Percentiles rank a stretch among this genome's conserved stretches.
These are phyloP conservation scores for Nakazawaea laoshanensis DNA, from an alignment of 805 yeast genomes.

Conservation along the genomic window DNA sequence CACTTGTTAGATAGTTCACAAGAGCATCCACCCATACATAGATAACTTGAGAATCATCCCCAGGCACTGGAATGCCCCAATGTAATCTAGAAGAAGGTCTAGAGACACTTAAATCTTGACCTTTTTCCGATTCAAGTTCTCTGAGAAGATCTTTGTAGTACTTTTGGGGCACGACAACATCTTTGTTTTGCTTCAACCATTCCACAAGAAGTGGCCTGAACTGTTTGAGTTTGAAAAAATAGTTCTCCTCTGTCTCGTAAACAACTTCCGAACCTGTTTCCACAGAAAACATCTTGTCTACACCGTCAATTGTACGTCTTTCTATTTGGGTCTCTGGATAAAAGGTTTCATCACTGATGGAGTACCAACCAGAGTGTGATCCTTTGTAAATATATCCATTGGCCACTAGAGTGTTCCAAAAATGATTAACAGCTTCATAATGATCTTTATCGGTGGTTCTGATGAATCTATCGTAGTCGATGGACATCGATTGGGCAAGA, in stretches of 20 bases:
- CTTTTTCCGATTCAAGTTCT: slow-evolving; percentile 40
- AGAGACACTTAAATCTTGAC: slow-evolving; percentile 77
- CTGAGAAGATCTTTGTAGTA: slow-evolving; percentile 45
- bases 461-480: slow-evolving; percentile 68
- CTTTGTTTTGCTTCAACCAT: slow-evolving; percentile 37
- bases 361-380: slow-evolving; percentile 89
- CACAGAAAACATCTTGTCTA: slow-evolving; percentile 31
- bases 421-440: slow-evolving; percentile 44
- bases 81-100: slow-evolving; percentile 68
- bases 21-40: slow-evolving; percentile 98
- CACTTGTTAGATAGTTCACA: slow-evolving; percentile 70
- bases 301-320: slow-evolving; percentile 22
- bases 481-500: slow-evolving; percentile 50
- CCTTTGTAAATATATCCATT: slow-evolving; percentile 75
- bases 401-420: slow-evolving; percentile 59
- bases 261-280: slow-evolving; percentile 75
- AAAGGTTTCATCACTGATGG: slow-evolving; percentile 89
- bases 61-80: slow-evolving; percentile 92
- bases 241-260: slow-evolving; percentile 74
- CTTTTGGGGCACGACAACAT: slow-evolving; percentile 58
- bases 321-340: slow-evolving; percentile 76
- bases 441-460: slow-evolving; percentile 90
- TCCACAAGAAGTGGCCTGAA: slow-evolving; percentile 48
- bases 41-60: slow-evolving; percentile 65
- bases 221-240: slow-evolving; percentile 69